A percentile compares a stretch with the other conserved stretches of the same genome.
phyloP scores from a whole-genome alignment of 2,329 filamentous ascomycete genomes.

The Sphaerulina musiva region DNA sequence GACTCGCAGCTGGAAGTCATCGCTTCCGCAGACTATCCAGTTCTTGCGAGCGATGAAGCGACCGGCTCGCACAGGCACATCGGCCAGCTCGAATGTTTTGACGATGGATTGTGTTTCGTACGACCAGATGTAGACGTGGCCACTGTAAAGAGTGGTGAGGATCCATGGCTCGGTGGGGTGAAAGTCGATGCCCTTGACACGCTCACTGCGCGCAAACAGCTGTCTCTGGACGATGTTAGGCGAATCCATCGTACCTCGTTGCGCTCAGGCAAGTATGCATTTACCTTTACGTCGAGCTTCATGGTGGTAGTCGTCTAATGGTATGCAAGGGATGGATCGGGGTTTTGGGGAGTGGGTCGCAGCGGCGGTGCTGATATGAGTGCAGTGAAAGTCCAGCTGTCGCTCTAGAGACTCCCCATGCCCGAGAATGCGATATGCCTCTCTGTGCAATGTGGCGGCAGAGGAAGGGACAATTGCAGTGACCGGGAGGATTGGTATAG shows the following conservation, averaged over 20 bases:
- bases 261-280: slow-evolving; percentile 25
- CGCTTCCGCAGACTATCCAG: slow-evolving; percentile 69
- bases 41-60: slow-evolving; percentile 97
- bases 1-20: slow-evolving; percentile 82
- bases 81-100: slow-evolving; percentile 97
- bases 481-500: background rate
- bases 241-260: slow-evolving; percentile 25
- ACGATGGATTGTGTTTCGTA: slow-evolving; percentile 95
- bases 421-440: background rate
- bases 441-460: background rate
- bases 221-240: slow-evolving; percentile 55
- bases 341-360: background rate
- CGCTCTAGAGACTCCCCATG: slow-evolving; percentile 3
- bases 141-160: slow-evolving; percentile 91
- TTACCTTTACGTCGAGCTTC: slow-evolving; percentile 54
- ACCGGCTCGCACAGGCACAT: slow-evolving; percentile 93
- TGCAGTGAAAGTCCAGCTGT: slow-evolving; percentile 9
- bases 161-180: slow-evolving; percentile 95
- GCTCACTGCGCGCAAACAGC: slow-evolving; percentile 82
- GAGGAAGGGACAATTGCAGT: background rate
- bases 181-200: slow-evolving; percentile 96
- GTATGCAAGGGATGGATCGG: slow-evolving; percentile 2
- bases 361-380: background rate
- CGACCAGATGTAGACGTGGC: slow-evolving; percentile 98
- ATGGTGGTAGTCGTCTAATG: slow-evolving; percentile 36